These are phyloP conservation scores for Plantago rigida DNA, from an alignment of 305 asterid genomes.

Conservation along the genomic window DNA sequence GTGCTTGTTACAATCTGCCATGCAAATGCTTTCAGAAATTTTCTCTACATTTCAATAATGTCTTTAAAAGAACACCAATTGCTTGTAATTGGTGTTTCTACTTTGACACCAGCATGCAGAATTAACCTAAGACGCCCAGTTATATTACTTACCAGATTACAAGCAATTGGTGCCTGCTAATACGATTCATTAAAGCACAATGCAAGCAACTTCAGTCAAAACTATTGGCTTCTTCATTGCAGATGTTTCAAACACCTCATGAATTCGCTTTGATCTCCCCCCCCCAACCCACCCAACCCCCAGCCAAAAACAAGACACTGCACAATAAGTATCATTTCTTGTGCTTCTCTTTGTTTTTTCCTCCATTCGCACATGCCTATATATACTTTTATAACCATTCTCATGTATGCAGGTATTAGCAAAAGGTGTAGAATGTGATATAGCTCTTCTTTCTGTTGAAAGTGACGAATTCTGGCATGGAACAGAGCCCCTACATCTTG, in stretches of 20 bases:
- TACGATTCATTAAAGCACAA: background rate
- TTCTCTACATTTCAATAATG: background rate
- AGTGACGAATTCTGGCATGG: slow-evolving; percentile 73
- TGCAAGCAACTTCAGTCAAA: background rate
- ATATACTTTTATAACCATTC: background rate
- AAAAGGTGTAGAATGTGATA: slow-evolving; percentile 88
- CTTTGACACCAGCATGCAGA: background rate
- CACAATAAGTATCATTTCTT: background rate
- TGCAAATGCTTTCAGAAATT: background rate
- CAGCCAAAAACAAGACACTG: too few species aligned
- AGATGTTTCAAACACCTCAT: too few species aligned
- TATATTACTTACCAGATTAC: background rate
- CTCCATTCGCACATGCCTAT: background rate
- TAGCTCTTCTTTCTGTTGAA: slow-evolving; percentile 89
- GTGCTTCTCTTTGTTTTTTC: background rate
- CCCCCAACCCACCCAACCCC: too few species aligned
- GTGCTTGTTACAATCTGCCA: background rate
- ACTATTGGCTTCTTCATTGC: too few species aligned
- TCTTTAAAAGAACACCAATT: background rate
- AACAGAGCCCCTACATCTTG: slow-evolving; percentile 39
- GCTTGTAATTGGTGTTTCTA: background rate
- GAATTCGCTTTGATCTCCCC: too few species aligned
- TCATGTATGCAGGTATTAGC: slow-evolving; percentile 66
- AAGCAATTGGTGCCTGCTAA: too few species aligned
- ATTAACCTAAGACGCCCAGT: background rate